These are phyloP conservation scores for Gastrolobium bilobum DNA, from an alignment of 306 rosid species.

Conservation along the genomic window DNA sequence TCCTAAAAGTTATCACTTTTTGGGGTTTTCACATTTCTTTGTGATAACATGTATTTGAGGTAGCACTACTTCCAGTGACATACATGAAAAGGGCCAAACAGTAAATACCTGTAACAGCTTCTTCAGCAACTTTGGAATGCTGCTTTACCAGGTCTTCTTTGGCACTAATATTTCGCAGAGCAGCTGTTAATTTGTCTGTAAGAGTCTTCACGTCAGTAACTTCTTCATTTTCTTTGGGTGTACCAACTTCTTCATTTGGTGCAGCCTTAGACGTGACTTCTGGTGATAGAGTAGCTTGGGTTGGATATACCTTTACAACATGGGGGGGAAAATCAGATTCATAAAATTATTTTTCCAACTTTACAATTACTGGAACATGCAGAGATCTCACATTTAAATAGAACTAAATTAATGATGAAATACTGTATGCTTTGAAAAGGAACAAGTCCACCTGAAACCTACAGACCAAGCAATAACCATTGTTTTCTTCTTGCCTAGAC, in stretches of 20 bases:
- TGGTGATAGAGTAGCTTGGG: conserved; percentile 65
- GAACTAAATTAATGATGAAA: conserved; percentile 12
- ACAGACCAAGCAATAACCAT: conserved; percentile 32
- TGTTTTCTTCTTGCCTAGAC: conserved; percentile 36
- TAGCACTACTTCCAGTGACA: conserved; percentile 30
- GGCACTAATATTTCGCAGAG: conserved; percentile 69
- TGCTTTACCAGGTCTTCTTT: conserved; percentile 82
- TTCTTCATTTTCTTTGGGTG: conserved; percentile 50
- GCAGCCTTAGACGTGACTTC: conserved; percentile 73
- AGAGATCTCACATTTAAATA: conserved; percentile 6
- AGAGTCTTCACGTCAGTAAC: conserved; percentile 61
- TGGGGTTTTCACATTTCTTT: conserved; percentile 10
- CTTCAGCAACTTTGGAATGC: conserved; percentile 90
- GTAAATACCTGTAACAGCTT: conserved; percentile 79
- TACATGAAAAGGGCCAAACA: conserved; percentile 38
- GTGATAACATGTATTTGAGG: conserved; percentile 21
- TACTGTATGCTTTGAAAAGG: conserved; percentile 19
- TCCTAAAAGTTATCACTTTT: background rate
- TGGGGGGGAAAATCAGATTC: conserved; percentile 31
- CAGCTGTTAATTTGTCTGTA: conserved; percentile 66
- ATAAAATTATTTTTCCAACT: conserved; percentile 23
- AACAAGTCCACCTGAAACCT: conserved; percentile 7
- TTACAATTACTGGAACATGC: conserved; percentile 34
- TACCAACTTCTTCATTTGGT: conserved; percentile 52
- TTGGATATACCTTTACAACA: conserved; percentile 64